Evolutionary conservation across 2,329 filamentous ascomycete genomes (phyloP).

Genomic region (Anthostomella pinea): DNA sequence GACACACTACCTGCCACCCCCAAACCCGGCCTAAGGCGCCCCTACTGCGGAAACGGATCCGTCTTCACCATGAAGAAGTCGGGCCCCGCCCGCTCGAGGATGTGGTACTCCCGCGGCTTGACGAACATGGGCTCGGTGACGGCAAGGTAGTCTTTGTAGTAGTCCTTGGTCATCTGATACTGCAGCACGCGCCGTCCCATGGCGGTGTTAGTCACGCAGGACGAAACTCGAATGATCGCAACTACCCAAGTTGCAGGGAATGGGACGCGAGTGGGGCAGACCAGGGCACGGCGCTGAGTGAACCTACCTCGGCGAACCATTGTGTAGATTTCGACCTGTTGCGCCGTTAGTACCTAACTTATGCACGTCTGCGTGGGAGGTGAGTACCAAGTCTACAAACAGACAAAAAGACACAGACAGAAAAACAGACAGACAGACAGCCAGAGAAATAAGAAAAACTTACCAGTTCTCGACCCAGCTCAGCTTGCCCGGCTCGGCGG

Average conservation of each 20-base stretch:
- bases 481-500: conserved; percentile 35
- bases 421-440: too few species aligned
- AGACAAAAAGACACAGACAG: too few species aligned
- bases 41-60: conserved; percentile 9
- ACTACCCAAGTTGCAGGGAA: too few species aligned
- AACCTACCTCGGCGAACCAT: conserved; percentile 28
- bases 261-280: too few species aligned
- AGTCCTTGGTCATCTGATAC: conserved; percentile 38
- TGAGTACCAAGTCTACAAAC: too few species aligned
- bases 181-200: conserved; percentile 7
- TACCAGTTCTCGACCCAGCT: conserved; percentile 42
- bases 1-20: too few species aligned
- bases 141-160: conserved; percentile 40
- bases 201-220: conserved; percentile 6
- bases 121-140: conserved; percentile 38
- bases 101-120: conserved; percentile 35
- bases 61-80: conserved; percentile 25
- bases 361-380: too few species aligned
- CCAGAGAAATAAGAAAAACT: too few species aligned
- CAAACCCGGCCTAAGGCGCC: too few species aligned
- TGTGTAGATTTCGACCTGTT: conserved; percentile 27
- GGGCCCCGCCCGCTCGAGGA: conserved; percentile 25
- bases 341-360: too few species aligned
- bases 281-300: too few species aligned
- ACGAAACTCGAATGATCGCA: too few species aligned